phyloP scores from a whole-genome alignment of 441 rosid genomes.

The Pelargonium fulgidum region DNA sequence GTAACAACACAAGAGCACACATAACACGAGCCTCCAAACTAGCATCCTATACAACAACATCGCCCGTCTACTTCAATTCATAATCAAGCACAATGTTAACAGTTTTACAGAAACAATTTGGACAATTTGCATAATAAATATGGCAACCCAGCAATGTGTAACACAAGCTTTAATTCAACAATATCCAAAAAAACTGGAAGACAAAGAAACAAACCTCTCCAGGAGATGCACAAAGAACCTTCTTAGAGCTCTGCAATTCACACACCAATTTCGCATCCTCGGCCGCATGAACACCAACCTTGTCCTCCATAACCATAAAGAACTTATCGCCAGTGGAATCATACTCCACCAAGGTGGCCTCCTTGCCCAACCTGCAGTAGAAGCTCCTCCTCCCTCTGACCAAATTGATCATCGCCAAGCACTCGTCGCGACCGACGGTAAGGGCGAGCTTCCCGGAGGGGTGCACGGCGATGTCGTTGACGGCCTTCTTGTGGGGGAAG shows the following conservation, averaged over 20 bases:
- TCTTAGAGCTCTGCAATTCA: slow-evolving; percentile 50
- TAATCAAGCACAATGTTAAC: background rate
- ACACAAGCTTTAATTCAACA: background rate
- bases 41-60: background rate
- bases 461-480: slow-evolving; percentile 69
- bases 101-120: background rate
- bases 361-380: slow-evolving; percentile 60
- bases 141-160: background rate
- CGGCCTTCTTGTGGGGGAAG: slow-evolving; percentile 52
- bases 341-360: slow-evolving; percentile 57
- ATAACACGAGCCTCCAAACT: background rate
- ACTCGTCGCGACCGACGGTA: slow-evolving; percentile 71
- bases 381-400: slow-evolving; percentile 84
- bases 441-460: slow-evolving; percentile 75
- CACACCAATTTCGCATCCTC: slow-evolving; percentile 74
- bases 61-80: background rate
- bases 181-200: background rate
- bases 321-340: slow-evolving; percentile 59
- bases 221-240: slow-evolving; percentile 70
- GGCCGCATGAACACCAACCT: slow-evolving; percentile 61
- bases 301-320: slow-evolving; percentile 57
- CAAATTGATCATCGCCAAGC: slow-evolving; percentile 77
- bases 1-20: background rate
- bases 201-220: slow-evolving; percentile 48
- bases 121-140: background rate